These are phyloP conservation scores for Fraxinus floribunda DNA, from an alignment of 305 asterid genomes.

Conservation along the genomic window DNA sequence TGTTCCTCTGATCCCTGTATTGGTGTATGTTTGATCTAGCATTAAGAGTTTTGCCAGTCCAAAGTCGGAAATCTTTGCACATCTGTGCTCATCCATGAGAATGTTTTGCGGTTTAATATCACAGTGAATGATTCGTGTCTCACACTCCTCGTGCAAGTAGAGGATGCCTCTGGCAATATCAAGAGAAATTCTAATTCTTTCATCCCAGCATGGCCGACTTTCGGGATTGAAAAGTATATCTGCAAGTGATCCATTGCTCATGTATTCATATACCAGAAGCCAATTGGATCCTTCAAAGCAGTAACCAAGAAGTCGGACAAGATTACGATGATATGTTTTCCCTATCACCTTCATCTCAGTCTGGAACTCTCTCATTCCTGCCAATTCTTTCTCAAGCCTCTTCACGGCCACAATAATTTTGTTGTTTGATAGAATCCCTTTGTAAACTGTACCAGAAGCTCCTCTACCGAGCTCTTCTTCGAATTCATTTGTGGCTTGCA, in stretches of 20 bases:
- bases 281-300: neutral
- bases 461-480: neutral
- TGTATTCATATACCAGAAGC: neutral
- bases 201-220: neutral
- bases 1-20: conserved; percentile 45
- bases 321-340: neutral
- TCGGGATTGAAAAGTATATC: neutral
- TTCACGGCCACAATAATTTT: neutral
- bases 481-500: neutral
- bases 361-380: neutral
- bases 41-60: neutral
- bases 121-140: neutral
- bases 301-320: neutral
- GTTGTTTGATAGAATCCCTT: conserved; percentile 6
- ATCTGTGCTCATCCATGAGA: neutral
- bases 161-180: neutral
- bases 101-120: neutral
- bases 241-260: neutral
- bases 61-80: neutral
- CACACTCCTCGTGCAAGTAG: neutral
- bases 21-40: conserved; percentile 26
- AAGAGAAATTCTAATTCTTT: neutral
- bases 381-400: neutral
- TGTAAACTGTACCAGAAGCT: conserved; percentile 32
- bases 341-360: neutral